Base-by-base conservation (phyloP, 192 early-diverging fungal genomes). In the Coemansia sp. region DNA sequence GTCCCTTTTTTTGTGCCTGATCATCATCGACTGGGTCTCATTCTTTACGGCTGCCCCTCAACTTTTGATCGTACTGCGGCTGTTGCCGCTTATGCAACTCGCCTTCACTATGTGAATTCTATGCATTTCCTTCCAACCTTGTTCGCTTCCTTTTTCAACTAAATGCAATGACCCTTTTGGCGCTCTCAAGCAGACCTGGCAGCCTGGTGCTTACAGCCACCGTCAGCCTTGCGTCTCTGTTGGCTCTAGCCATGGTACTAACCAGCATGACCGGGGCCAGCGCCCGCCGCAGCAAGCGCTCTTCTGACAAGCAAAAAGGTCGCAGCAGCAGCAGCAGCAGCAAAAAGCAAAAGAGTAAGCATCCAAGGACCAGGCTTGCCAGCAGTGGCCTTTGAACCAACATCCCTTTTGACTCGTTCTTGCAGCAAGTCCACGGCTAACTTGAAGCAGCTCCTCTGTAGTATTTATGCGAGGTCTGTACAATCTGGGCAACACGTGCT, bases 401-500 rank as follows among this genome's bases (percentile, higher is more conserved):
- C 11, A 3, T 21, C 7, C 10, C 27, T 8, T 15, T 30, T 32
- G 29, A 25, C 9, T 42, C 5, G 5, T 0, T 23, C 21, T 11
- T 18, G 11, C 40, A 11, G n/a, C n/a, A n/a, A n/a, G n/a, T n/a
- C n/a, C 21, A 0, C 9, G 14, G 40, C 40, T 42, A 42, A 42
- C 31, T 0, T 50, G 14, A 15, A 25, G 19, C 9, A 14, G 3
- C 22, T 38, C 11, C 35, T 30, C 15, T 50, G 38, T 63, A 63
- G 65, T 82, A 18, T 82, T 76, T 38, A 77, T 83, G 35, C 74
- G 79, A 13, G 91, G 91, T 10, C 77, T 93, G 8, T 74, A 85
- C 57, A 93, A 93, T 55, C 60, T 88, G 56, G 90, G 91, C 17
- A 93, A 93, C 62, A 90, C 89, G 6, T 93, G 91, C 69, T 93